Base-by-base conservation (phyloP, 2,329 filamentous ascomycete species). In the Alternaria panax region DNA sequence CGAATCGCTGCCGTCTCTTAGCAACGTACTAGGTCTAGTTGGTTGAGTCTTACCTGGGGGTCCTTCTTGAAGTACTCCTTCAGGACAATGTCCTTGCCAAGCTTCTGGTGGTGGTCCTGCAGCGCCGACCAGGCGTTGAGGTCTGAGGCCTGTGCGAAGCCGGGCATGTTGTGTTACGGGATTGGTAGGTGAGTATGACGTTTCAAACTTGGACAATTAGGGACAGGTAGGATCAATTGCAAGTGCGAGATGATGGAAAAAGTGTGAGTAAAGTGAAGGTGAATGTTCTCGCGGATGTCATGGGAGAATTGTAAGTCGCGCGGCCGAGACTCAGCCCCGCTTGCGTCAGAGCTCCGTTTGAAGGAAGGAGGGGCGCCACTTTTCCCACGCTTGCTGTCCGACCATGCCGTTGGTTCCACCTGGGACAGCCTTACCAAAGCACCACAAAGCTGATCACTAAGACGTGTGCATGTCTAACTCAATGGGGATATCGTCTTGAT, bases 61-160 rank as follows among this genome's bases (percentile, higher is more conserved):
- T 99, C 93, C 71, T 92, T 88, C 74, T 92, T 86, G 81, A 98
- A 99, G 78, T 92, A 92, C 68, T 96, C 91, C 84, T 96, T 97
- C 67, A 98, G 87, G 65, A 96, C 90, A 77, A 98, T 95, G 77
- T 90, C 88, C 83, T 93, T 93, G 75, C 92, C 93, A 47, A 95
- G 87, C 65, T 85, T 86, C 80, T 92, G 89, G 82, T 96, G 93
- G 82, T 98, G 93, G 75, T 92, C 86, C 83, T 96, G 92, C 76
- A 99, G 92, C 78, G 91, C 87, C 79, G 90, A 87, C 94, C 95
- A 99, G 76, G 92, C 89, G 72, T 88, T 85, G 71, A 97, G 90
- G 65, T 92, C 90, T 78, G 89, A 93, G 71, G 94, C 90, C 84
- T 96, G 93, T 71, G 92, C 86, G 88, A 96, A 88, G 63, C 81